phyloP scores from a whole-genome alignment of 441 rosid genomes.

The Croton setiger region DNA sequence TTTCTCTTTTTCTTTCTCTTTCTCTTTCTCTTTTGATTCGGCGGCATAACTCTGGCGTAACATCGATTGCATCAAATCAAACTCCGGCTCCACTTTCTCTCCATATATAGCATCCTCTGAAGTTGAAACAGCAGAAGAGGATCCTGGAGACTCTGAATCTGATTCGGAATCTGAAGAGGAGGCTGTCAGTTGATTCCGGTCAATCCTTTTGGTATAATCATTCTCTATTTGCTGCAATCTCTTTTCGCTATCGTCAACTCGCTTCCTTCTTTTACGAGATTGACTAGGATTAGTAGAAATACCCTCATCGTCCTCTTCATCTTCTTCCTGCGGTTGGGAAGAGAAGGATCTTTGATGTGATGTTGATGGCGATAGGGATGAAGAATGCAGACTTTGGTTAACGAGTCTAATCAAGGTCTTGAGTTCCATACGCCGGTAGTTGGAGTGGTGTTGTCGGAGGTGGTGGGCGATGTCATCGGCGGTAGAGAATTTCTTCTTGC shows the following conservation, averaged over 20 bases:
- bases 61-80: conserved; percentile 60
- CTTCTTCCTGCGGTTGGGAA: conserved; percentile 3
- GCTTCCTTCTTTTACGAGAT: conserved; percentile 38
- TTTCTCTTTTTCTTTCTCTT: conserved; percentile 5
- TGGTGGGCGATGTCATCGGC: conserved; percentile 50
- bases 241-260: conserved; percentile 41
- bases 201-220: conserved; percentile 30
- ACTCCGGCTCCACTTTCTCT: conserved; percentile 52
- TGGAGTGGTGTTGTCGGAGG: conserved; percentile 46
- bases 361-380: not conserved
- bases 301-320: conserved; percentile 16
- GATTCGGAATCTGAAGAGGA: conserved; percentile 4
- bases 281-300: not conserved
- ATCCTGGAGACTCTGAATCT: conserved; percentile 22
- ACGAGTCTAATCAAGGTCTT: conserved; percentile 45
- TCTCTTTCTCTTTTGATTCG: conserved; percentile 38
- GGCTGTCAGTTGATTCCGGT: conserved; percentile 3
- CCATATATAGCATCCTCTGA: conserved; percentile 68
- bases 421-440: conserved; percentile 42
- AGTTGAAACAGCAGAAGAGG: conserved; percentile 42
- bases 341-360: conserved; percentile 13
- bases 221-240: conserved; percentile 49
- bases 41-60: conserved; percentile 44
- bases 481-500: conserved; percentile 33
- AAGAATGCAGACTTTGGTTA: conserved; percentile 28